These are phyloP conservation scores for Backusella circina DNA, from an alignment of 192 early-diverging fungal genomes.

Conservation along the genomic window DNA sequence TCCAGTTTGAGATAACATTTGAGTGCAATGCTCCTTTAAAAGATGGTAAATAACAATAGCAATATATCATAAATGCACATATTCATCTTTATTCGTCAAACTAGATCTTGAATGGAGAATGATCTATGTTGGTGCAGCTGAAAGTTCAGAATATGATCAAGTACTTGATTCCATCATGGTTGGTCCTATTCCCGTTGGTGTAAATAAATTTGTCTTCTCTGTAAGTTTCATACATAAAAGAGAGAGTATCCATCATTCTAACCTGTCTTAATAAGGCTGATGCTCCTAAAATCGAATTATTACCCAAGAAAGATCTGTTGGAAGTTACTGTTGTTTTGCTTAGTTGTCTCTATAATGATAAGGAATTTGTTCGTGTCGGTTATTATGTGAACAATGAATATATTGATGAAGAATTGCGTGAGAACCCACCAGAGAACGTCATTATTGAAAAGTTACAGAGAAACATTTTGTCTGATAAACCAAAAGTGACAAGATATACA, in stretches of 20 bases:
- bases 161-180: conserved; percentile 93
- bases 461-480: conserved; percentile 91
- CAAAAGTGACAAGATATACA: conserved; percentile 73
- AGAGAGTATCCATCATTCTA: not conserved
- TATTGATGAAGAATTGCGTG: conserved; percentile 72
- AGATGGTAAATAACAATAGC: conserved; percentile 62
- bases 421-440: conserved; percentile 72
- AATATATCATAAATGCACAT: not conserved
- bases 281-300: conserved; percentile 66
- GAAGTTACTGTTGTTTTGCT: conserved; percentile 91
- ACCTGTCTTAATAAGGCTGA: conserved; percentile 43
- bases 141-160: conserved; percentile 84
- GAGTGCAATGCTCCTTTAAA: conserved; percentile 85
- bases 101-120: conserved; percentile 95
- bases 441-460: conserved; percentile 74
- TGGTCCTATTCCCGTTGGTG: conserved; percentile 92
- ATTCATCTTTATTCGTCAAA: not conserved
- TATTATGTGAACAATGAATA: conserved; percentile 99
- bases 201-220: conserved; percentile 92
- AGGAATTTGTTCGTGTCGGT: conserved; percentile 95
- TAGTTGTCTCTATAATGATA: conserved; percentile 81
- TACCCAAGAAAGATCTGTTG: conserved; percentile 79
- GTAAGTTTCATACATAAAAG: conserved; percentile 39
- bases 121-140: conserved; percentile 90
- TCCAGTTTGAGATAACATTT: conserved; percentile 96